Conservation (phyloP, 2,329 filamentous ascomycete genomes). For the Amesomyces nigricolor region DNA sequence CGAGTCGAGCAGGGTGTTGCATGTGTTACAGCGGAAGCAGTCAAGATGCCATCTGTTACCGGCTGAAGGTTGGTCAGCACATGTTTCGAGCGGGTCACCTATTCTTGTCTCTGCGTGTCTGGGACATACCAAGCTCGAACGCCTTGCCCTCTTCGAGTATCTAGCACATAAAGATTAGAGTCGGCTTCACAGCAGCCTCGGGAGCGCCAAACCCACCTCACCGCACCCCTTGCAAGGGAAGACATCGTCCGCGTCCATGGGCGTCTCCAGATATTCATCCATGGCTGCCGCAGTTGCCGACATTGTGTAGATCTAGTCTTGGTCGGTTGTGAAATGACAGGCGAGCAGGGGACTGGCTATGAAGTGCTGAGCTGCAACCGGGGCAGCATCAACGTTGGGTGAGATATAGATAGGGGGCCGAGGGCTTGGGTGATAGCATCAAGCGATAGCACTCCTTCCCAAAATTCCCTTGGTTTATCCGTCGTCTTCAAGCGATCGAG, state of each 20-base stretch:
- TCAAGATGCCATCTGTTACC: conserved; percentile 98
- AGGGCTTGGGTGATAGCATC: conserved; percentile 4
- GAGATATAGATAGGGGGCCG: not conserved
- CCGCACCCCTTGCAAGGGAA: conserved; percentile 92
- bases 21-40: conserved; percentile 97
- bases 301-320: conserved; percentile 20
- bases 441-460: not conserved
- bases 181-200: conserved; percentile 13
- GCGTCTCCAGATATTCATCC: conserved; percentile 58
- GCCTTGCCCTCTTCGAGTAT: conserved; percentile 98
- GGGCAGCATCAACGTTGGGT: conserved; percentile 1
- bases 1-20: conserved; percentile 90
- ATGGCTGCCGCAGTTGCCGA: conserved; percentile 42
- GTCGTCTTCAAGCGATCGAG: not conserved
- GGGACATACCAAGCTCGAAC: conserved; percentile 77
- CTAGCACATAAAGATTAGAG: conserved; percentile 42
- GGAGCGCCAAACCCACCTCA: conserved; percentile 55
- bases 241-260: conserved; percentile 73
- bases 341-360: not conserved
- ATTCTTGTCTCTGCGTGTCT: not conserved
- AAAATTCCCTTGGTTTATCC: not conserved
- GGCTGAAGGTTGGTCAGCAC: conserved; percentile 40
- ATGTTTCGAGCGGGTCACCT: not conserved
- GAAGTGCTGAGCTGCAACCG: not conserved
- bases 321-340: not conserved